A percentile compares a stretch with the other conserved stretches of the same genome.
These are phyloP conservation scores for Miscanthus lutarioriparius DNA, from an alignment of 176 grass and related monocot genomes.

Conservation along the genomic window DNA sequence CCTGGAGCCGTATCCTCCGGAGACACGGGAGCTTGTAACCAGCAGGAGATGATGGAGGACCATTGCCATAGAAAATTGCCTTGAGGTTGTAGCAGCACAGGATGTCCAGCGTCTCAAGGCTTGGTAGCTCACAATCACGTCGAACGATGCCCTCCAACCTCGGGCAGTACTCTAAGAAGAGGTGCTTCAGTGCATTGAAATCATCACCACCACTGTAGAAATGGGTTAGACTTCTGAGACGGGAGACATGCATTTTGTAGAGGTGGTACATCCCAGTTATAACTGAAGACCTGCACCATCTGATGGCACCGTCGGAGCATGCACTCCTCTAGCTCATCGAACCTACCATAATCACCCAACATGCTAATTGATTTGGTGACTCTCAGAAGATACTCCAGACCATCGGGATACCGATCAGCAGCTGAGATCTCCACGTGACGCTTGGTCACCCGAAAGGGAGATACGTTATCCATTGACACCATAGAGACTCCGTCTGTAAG, in stretches of 20 bases:
- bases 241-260: too few species aligned
- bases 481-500: neutral
- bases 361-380: constrained; percentile 12
- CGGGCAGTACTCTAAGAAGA: constrained; percentile 33
- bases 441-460: neutral
- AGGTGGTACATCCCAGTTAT: too few species aligned
- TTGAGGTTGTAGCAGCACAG: constrained; percentile 26
- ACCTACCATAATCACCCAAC: neutral
- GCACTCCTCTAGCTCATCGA: neutral
- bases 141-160: neutral
- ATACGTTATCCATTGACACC: neutral
- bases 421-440: constrained; percentile 16
- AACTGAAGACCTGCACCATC: fast-evolving
- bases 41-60: too few species aligned
- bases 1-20: neutral
- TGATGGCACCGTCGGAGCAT: neutral
- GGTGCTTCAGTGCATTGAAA: neutral
- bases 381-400: fast-evolving
- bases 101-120: constrained; percentile 13
- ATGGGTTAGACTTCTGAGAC: too few species aligned
- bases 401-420: neutral
- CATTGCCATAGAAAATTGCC: neutral
- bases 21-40: neutral
- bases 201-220: too few species aligned
- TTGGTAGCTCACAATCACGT: fast-evolving